Evolutionary conservation across 2,329 filamentous ascomycete species (phyloP).

Genomic region (Chalara sp.): DNA sequence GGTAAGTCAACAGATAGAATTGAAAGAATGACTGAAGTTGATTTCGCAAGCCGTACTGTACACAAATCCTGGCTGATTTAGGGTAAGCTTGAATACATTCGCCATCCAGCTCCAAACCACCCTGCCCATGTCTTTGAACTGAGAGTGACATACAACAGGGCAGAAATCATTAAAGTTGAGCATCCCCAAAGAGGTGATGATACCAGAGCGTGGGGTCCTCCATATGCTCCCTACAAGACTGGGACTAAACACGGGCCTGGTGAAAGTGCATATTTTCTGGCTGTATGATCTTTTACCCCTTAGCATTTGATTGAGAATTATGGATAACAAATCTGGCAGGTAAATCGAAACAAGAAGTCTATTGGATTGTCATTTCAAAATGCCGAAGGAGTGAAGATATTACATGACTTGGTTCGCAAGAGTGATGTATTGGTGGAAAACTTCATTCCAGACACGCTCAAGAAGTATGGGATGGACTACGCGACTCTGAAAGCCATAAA

Average conservation of each 20-base stretch:
- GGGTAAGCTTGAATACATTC: slow-evolving; percentile 48
- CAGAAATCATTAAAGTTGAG: slow-evolving; percentile 96
- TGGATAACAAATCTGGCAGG: slow-evolving; percentile 40
- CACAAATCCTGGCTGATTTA: slow-evolving; percentile 91
- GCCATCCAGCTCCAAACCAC: no score
- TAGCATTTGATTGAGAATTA: background rate
- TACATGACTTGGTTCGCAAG: slow-evolving; percentile 76
- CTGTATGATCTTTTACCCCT: slow-evolving; percentile 46
- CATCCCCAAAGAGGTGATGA: slow-evolving; percentile 89
- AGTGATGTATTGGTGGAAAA: slow-evolving; percentile 96
- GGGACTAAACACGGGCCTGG: slow-evolving; percentile 62
- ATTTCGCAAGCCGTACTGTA: slow-evolving; percentile 77
- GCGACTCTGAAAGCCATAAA: slow-evolving; percentile 75
- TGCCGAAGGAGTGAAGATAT: slow-evolving; percentile 72
- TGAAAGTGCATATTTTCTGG: slow-evolving; percentile 91
- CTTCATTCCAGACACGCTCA: slow-evolving; percentile 82
- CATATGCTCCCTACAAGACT: slow-evolving; percentile 73
- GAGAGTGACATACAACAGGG: slow-evolving; percentile 42
- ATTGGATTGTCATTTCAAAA: slow-evolving; percentile 87
- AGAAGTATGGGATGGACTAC: slow-evolving; percentile 90
- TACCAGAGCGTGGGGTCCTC: slow-evolving; percentile 92
- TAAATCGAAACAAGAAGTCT: slow-evolving; percentile 96
- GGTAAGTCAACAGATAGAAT: slow-evolving; percentile 45
- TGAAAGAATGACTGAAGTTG: background rate
- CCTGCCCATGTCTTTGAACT: slow-evolving; percentile 4